Percentiles rank a stretch among this genome's conserved stretches.
Evolutionary conservation across 2,329 filamentous ascomycete genomes (phyloP).

Genomic region (Fusarium longipes): DNA sequence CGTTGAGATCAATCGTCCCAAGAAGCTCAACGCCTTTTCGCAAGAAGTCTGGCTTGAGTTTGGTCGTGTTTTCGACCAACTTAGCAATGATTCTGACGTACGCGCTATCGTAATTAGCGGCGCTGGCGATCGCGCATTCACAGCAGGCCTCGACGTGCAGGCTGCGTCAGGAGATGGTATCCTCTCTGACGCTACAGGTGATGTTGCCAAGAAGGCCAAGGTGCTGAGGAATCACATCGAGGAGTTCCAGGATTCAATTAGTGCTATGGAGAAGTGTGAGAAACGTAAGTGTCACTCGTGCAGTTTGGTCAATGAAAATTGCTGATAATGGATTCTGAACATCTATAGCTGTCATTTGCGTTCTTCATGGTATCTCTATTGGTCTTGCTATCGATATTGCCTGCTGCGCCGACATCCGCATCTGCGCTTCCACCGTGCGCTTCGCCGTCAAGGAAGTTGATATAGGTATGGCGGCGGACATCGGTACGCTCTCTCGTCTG

Average conservation of each 20-base stretch:
- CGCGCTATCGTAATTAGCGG: constrained; percentile 84
- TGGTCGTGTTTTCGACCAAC: constrained; percentile 73
- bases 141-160: constrained; percentile 84
- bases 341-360: constrained; percentile 77
- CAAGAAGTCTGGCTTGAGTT: constrained; percentile 90
- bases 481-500: constrained; percentile 78
- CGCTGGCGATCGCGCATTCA: constrained; percentile 86
- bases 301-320: not conserved
- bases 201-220: constrained; percentile 73
- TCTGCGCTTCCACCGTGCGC: constrained; percentile 68
- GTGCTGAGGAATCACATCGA: constrained; percentile 74
- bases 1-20: constrained; percentile 88
- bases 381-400: constrained; percentile 82
- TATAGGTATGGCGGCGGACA: constrained; percentile 82
- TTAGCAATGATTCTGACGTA: constrained; percentile 78
- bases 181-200: constrained; percentile 55
- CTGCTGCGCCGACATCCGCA: constrained; percentile 76
- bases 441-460: constrained; percentile 85
- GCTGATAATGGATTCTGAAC: constrained; percentile 29
- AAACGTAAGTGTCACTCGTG: constrained; percentile 70
- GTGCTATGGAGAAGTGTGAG: constrained; percentile 83
- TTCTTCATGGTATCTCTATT: constrained; percentile 81
- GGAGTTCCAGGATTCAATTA: constrained; percentile 84
- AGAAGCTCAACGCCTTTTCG: constrained; percentile 89
- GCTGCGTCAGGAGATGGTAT: constrained; percentile 68